A percentile compares a stretch with the other conserved stretches of the same genome.
These are phyloP conservation scores for Aspergillus novoparasiticus DNA, from an alignment of 2,329 filamentous ascomycete species.

Conservation along the genomic window DNA sequence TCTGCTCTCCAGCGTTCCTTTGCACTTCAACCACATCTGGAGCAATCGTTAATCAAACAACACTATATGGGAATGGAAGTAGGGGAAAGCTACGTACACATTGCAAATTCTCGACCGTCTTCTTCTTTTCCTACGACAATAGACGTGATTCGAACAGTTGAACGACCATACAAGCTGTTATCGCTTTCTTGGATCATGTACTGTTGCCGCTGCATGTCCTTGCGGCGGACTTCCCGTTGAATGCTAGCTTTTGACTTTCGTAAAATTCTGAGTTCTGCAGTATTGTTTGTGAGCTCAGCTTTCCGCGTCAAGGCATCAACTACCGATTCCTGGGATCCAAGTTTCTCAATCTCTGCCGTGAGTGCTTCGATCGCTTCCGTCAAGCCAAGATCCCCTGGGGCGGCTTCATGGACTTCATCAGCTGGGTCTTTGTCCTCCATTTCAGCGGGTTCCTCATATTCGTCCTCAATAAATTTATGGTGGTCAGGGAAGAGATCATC, in stretches of 20 bases:
- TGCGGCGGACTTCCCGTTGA: conserved; percentile 86
- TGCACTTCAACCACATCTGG: conserved; percentile 84
- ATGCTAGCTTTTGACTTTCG: conserved; percentile 93
- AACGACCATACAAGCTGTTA: conserved; percentile 92
- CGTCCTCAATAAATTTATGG: conserved; percentile 77
- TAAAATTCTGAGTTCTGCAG: conserved; percentile 85
- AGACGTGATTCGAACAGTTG: conserved; percentile 84
- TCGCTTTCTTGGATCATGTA: conserved; percentile 98
- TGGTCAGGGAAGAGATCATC: conserved; percentile 93
- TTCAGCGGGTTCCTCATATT: conserved; percentile 72
- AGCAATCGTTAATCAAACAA: conserved; percentile 19
- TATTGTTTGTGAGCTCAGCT: conserved; percentile 96
- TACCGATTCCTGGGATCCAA: conserved; percentile 84
- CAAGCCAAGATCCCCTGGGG: conserved; percentile 88
- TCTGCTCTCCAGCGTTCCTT: conserved; percentile 87
- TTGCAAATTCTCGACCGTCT: conserved; percentile 88
- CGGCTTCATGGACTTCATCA: conserved; percentile 90
- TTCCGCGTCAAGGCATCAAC: conserved; percentile 90
- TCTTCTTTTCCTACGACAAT: conserved; percentile 91
- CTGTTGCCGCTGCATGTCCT: conserved; percentile 93
- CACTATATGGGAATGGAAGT: not conserved
- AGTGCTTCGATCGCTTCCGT: conserved; percentile 89
- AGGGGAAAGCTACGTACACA: conserved; percentile 60
- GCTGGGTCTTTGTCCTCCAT: conserved; percentile 63
- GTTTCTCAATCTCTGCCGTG: conserved; percentile 86